Evolutionary conservation across 148 eudicot species (phyloP), one percentile per base, ranked within the genome.

Genomic region (Polygonum aviculare): DNA sequence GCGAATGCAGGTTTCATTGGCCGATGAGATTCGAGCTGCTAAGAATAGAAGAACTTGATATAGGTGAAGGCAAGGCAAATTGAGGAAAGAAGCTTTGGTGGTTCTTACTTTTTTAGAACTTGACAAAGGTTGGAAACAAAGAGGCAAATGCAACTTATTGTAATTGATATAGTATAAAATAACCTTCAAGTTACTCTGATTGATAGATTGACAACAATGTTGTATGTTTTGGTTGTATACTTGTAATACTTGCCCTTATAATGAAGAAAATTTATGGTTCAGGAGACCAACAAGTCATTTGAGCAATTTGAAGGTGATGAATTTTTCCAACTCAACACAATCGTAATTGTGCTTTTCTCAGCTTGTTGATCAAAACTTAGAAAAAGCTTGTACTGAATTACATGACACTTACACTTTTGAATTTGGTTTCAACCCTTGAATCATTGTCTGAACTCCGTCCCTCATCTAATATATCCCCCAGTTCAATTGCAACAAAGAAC

Each of bases 1-100:
- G 72, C 84, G 78, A 62, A 85, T 67, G 76, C 80, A 82, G 65
- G 74, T 86, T 75, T 90, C 98, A 33, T 91, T 94, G 35, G 97
- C 91, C 35, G 98, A 94, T 78, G 97, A 92, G 77, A 94, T 94
- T 72, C 91, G 80, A 74, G 88, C 87, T 77, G 94, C 92, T 50
- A 94, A 91, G 85, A 87, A 78, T 76, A 87, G 74, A 82, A 85
- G 90, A 80, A 26, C 31, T 26, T 26, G 31, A 26, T 26, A 26
- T 26, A 26, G 31, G 31, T 26, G 31, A 26, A 26, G 31, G 31
- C 1, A 26, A 26, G 31, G 31, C 31, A 26, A 26, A 26, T 26
- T 26, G 31, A 26, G 31, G 31, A 26, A 26, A 26, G 31, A 26
- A 26, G 31, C 31, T 26, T 26, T 26, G 31, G 31, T 26, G 31